phyloP scores from a whole-genome alignment of 2,329 filamentous ascomycete species.

The Sphaerulina musiva region DNA sequence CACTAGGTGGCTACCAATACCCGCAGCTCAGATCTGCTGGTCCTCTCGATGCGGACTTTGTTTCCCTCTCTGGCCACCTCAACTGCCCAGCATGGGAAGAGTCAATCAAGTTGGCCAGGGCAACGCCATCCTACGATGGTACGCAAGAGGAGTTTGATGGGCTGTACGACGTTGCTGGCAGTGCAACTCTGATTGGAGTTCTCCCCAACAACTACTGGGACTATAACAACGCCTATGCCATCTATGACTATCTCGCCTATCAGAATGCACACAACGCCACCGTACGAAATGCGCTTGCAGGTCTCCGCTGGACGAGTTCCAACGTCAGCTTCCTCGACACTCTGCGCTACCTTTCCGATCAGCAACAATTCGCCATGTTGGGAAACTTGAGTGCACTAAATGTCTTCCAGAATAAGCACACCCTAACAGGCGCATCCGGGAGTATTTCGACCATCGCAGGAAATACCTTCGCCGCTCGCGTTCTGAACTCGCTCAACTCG shows the following conservation, averaged over 20 bases:
- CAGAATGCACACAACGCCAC: slow-evolving; percentile 47
- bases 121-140: slow-evolving; percentile 26
- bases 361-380: slow-evolving; percentile 41
- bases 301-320: slow-evolving; percentile 24
- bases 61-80: slow-evolving; percentile 43
- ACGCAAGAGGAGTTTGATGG: slow-evolving; percentile 34
- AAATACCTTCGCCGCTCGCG: slow-evolving; percentile 32
- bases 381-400: slow-evolving; percentile 39
- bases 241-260: slow-evolving; percentile 54
- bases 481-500: slow-evolving; percentile 31
- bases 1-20: slow-evolving; percentile 54
- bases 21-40: slow-evolving; percentile 43
- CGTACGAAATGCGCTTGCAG: slow-evolving; percentile 31
- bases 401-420: slow-evolving; percentile 16
- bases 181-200: slow-evolving; percentile 39
- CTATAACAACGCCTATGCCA: slow-evolving; percentile 48
- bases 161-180: slow-evolving; percentile 45
- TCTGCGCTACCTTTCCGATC: slow-evolving; percentile 43
- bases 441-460: slow-evolving; percentile 37
- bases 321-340: slow-evolving; percentile 25
- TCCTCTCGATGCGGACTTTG: slow-evolving; percentile 44
- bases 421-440: slow-evolving; percentile 30
- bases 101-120: slow-evolving; percentile 39
- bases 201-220: slow-evolving; percentile 38
- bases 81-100: slow-evolving; percentile 28